Percentiles rank a stretch among this genome's conserved stretches.
Conservation (phyloP, 2,329 filamentous ascomycete genomes). For the Neofusicoccum parvum region DNA sequence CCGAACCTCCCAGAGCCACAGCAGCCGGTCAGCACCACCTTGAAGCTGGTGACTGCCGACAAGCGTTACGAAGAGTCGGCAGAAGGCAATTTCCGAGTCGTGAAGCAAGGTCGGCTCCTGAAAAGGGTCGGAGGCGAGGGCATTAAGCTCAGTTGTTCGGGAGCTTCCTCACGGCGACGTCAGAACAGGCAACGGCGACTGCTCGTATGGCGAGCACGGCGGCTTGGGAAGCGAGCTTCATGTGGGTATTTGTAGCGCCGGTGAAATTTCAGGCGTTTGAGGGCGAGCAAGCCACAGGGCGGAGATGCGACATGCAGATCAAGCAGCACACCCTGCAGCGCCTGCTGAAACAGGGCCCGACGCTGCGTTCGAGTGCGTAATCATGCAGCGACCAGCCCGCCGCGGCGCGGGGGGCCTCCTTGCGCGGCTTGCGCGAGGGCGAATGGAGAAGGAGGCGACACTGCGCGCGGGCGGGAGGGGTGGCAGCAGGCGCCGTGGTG, state of each 20-base stretch:
- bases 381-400: conserved; percentile 2
- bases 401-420: not conserved
- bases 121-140: not conserved
- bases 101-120: not conserved
- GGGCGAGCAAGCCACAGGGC: not conserved
- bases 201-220: too few species aligned
- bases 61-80: not conserved
- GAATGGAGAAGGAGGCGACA: not conserved
- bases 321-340: conserved; percentile 12
- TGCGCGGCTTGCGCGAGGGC: not conserved
- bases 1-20: not conserved
- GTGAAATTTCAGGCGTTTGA: conserved; percentile 9
- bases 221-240: not conserved
- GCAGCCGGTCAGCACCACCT: too few species aligned
- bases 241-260: not conserved
- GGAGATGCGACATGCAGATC: conserved; percentile 9
- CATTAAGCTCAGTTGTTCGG: not conserved
- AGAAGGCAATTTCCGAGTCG: not conserved
- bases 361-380: conserved; percentile 13
- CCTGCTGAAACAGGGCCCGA: conserved; percentile 16
- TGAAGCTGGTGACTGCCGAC: not conserved
- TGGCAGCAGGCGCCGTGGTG: not conserved
- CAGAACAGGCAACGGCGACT: not conserved
- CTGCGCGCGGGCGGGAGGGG: not conserved
- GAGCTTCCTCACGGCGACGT: not conserved